Evolutionary conservation across 768 basidiomycete species (phyloP).

Genomic region (Tulasnella sp.): DNA sequence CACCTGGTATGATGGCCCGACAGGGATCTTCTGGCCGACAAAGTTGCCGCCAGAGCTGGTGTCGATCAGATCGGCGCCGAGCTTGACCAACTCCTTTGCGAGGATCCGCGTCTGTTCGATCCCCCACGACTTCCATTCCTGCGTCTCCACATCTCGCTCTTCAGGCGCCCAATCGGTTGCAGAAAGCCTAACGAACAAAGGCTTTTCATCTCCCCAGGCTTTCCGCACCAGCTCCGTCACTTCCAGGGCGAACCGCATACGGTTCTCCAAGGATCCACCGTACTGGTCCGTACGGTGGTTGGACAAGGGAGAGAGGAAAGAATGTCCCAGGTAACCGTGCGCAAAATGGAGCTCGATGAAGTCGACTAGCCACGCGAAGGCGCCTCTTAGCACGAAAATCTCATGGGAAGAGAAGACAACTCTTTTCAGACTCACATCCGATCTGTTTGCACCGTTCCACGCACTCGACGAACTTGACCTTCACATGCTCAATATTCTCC

Average conservation of each 20-base stretch:
- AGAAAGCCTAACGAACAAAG: slow-evolving; percentile 62
- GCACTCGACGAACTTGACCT: slow-evolving; percentile 48
- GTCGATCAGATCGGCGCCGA: slow-evolving; percentile 72
- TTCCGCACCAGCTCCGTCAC: slow-evolving; percentile 41
- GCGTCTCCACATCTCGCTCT: slow-evolving; percentile 46
- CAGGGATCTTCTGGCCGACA: slow-evolving; percentile 43
- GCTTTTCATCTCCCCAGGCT: slow-evolving; percentile 46
- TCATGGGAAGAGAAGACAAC: not conserved
- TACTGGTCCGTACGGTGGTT: slow-evolving; percentile 61
- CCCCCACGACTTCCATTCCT: slow-evolving; percentile 59
- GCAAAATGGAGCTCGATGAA: slow-evolving; percentile 65
- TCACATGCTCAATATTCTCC: slow-evolving; percentile 43
- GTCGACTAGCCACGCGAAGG: slow-evolving; percentile 34
- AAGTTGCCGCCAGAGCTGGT: slow-evolving; percentile 58
- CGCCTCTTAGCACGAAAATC: not conserved
- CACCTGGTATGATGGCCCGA: slow-evolving; percentile 53
- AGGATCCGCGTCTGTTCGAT: slow-evolving; percentile 61
- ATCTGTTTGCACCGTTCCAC: slow-evolving; percentile 43
- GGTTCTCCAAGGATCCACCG: slow-evolving; percentile 64
- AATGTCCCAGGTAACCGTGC: slow-evolving; percentile 58
- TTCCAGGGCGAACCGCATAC: slow-evolving; percentile 54
- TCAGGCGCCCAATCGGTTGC: slow-evolving; percentile 55
- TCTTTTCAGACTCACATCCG: slow-evolving; percentile 42
- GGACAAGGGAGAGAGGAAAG: slow-evolving; percentile 62
- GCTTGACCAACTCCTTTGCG: slow-evolving; percentile 41